Percentiles rank a stretch among this genome's conserved stretches.
Evolutionary conservation across 352 stramenopile genomes (phyloP).

Genomic region (Phytophthora crassamura): DNA sequence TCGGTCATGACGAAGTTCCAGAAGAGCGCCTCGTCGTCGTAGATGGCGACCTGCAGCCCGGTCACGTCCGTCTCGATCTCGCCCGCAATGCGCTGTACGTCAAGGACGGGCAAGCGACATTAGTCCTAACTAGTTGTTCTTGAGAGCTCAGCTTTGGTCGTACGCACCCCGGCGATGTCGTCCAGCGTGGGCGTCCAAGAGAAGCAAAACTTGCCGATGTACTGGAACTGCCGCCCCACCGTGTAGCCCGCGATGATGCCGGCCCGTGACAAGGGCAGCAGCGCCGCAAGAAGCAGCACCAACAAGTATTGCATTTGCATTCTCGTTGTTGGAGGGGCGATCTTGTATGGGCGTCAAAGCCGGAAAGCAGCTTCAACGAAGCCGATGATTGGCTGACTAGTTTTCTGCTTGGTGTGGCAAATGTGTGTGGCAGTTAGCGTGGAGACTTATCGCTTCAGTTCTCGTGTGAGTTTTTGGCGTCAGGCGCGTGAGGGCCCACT

Average conservation of each 20-base stretch:
- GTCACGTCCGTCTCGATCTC: constrained; percentile 70
- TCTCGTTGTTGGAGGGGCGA: constrained; percentile 9
- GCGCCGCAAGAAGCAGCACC: constrained; percentile 10
- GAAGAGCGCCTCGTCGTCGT: constrained; percentile 82
- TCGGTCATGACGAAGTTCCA: constrained; percentile 82
- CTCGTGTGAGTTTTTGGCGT: constrained; percentile 15
- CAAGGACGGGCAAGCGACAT: neutral
- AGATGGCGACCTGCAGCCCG: constrained; percentile 76
- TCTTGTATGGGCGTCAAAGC: constrained; percentile 17
- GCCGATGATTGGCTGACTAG: constrained; percentile 21
- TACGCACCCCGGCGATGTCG: constrained; percentile 60
- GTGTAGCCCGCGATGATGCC: constrained; percentile 69
- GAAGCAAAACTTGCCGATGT: constrained; percentile 88
- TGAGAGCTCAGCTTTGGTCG: neutral
- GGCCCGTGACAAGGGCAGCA: constrained; percentile 19
- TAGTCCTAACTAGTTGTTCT: too few species aligned
- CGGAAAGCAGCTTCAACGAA: constrained; percentile 33
- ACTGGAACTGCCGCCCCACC: constrained; percentile 75
- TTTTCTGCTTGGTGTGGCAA: constrained; percentile 18
- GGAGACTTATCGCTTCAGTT: too few species aligned
- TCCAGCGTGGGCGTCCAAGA: constrained; percentile 62
- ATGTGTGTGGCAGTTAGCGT: neutral
- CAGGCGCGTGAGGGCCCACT: constrained; percentile 2
- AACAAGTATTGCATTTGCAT: constrained; percentile 19
- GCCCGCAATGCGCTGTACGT: constrained; percentile 55